Conservation (phyloP, 352 stramenopile genomes). For the Globisporangium radiosum region DNA sequence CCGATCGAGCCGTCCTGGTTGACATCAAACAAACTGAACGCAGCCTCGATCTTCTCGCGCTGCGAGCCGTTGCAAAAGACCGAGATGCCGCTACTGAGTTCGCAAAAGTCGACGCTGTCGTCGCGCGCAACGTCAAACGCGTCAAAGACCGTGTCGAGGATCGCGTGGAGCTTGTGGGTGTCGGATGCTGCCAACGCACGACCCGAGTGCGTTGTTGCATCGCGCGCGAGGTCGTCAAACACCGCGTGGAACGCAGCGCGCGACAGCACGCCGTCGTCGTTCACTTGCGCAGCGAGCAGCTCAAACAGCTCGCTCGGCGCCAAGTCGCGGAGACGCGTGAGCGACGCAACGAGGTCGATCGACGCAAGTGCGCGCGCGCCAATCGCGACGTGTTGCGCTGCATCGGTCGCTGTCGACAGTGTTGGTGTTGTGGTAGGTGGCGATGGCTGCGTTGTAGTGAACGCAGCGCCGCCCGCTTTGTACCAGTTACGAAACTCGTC, state of each 20-base stretch:
- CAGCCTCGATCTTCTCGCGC: constrained; percentile 73
- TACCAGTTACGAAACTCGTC: constrained; percentile 86
- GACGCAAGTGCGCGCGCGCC: constrained; percentile 28
- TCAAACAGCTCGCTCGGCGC: constrained; percentile 74
- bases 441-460: neutral
- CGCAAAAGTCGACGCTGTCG: constrained; percentile 81
- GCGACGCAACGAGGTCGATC: constrained; percentile 49
- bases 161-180: constrained; percentile 29
- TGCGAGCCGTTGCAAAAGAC: constrained; percentile 75
- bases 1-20: constrained; percentile 85
- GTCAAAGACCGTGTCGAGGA: constrained; percentile 67
- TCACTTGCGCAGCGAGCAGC: constrained; percentile 73
- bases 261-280: constrained; percentile 73
- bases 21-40: constrained; percentile 85
- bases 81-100: constrained; percentile 78
- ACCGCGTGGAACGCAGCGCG: constrained; percentile 59
- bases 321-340: constrained; percentile 49
- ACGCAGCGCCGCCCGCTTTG: constrained; percentile 5
- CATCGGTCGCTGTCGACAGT: neutral
- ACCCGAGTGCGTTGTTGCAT: constrained; percentile 19
- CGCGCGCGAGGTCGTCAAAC: constrained; percentile 56
- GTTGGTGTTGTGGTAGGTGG: constrained; percentile 4
- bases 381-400: constrained; percentile 10
- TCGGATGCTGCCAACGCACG: constrained; percentile 21
- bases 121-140: constrained; percentile 74